Evolutionary conservation across 1,139 yeast species (phyloP).

Genomic region (Eremothecium gossypii): DNA sequence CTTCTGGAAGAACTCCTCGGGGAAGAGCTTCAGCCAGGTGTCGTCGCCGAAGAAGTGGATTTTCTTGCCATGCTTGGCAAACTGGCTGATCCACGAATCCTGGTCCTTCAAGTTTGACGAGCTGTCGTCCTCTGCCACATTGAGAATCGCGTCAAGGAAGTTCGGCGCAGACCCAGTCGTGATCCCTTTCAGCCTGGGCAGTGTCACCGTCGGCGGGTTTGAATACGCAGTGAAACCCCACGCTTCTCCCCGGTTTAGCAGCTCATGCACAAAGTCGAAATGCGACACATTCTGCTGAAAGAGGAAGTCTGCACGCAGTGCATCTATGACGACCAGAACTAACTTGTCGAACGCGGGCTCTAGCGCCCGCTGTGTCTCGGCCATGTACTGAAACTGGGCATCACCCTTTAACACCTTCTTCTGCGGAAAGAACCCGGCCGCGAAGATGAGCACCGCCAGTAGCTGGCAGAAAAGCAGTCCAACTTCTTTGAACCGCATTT

Average conservation of each 20-base stretch:
- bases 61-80: slow-evolving; percentile 37
- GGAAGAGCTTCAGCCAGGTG: slow-evolving; percentile 90
- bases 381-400: slow-evolving; percentile 19
- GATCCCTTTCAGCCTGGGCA: slow-evolving; percentile 70
- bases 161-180: slow-evolving; percentile 78
- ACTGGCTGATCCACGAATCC: slow-evolving; percentile 82
- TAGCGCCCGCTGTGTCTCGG: slow-evolving; percentile 17
- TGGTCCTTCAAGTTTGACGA: slow-evolving; percentile 66
- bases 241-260: slow-evolving; percentile 62
- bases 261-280: slow-evolving; percentile 56
- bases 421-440: slow-evolving; percentile 83
- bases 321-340: slow-evolving; percentile 84
- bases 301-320: slow-evolving; percentile 80
- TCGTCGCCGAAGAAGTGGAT: slow-evolving; percentile 93
- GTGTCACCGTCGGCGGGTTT: slow-evolving; percentile 77
- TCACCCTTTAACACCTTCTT: slow-evolving; percentile 61
- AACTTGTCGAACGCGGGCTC: slow-evolving; percentile 55
- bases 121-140: slow-evolving; percentile 85
- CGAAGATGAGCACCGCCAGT: slow-evolving; percentile 50
- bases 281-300: slow-evolving; percentile 48
- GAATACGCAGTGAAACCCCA: slow-evolving; percentile 86
- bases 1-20: slow-evolving; percentile 45
- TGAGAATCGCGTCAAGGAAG: slow-evolving; percentile 77
- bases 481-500: neutral
- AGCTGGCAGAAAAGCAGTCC: slow-evolving; percentile 34